A percentile compares a stretch with the other conserved stretches of the same genome.
phyloP scores from a whole-genome alignment of 2,329 filamentous ascomycete genomes.

The Cercospora sp. region DNA sequence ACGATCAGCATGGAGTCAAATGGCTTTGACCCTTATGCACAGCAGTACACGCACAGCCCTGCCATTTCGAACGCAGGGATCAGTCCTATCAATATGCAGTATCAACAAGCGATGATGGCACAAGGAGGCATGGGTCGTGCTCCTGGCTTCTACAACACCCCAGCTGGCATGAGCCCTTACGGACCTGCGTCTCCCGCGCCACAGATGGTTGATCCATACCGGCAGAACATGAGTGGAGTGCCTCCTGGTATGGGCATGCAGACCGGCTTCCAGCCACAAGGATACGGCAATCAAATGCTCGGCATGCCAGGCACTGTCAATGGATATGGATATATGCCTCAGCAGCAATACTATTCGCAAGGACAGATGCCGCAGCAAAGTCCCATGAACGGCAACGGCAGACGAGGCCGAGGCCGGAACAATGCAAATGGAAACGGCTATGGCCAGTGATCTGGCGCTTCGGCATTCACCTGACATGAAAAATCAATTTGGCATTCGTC shows the following conservation, averaged over 20 bases:
- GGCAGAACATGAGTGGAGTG: slow-evolving; percentile 41
- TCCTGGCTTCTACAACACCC: slow-evolving; percentile 36
- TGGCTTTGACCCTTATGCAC: slow-evolving; percentile 49
- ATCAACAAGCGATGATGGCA: slow-evolving; percentile 57
- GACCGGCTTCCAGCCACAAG: slow-evolving; percentile 33
- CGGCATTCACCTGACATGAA: not conserved
- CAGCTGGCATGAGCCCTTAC: slow-evolving; percentile 29
- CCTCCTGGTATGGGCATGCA: slow-evolving; percentile 41
- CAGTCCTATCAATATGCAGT: slow-evolving; percentile 49
- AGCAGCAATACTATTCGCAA: slow-evolving; percentile 29
- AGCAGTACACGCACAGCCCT: slow-evolving; percentile 41
- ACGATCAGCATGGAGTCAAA: slow-evolving; percentile 53
- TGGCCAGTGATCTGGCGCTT: slow-evolving; percentile 3
- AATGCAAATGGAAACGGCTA: slow-evolving; percentile 8
- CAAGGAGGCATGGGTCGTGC: slow-evolving; percentile 38
- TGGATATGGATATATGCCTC: slow-evolving; percentile 33
- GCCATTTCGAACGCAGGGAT: slow-evolving; percentile 40
- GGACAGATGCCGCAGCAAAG: slow-evolving; percentile 27
- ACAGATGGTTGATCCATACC: slow-evolving; percentile 45
- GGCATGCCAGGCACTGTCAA: slow-evolving; percentile 32
- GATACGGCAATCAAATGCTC: slow-evolving; percentile 32
- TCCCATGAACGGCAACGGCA: slow-evolving; percentile 25
- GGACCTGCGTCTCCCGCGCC: slow-evolving; percentile 32
- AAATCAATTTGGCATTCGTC: slow-evolving; percentile 5
- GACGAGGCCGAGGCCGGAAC: slow-evolving; percentile 21